These are phyloP conservation scores for Phytophthora constricta DNA, from an alignment of 352 stramenopile genomes.

Conservation along the genomic window DNA sequence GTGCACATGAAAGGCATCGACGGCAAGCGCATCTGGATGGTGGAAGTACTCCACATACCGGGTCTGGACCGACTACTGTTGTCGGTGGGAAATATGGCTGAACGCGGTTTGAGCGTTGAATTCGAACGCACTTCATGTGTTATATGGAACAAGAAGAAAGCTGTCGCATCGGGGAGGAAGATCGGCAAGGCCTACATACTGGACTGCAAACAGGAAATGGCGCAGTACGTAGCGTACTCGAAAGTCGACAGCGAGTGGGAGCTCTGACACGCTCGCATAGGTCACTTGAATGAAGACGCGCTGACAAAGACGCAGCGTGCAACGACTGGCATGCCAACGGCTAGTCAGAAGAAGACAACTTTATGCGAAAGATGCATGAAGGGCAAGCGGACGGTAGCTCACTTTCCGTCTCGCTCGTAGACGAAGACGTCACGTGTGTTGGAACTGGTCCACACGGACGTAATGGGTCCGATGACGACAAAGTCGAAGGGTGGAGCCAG, in stretches of 20 bases:
- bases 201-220: background rate
- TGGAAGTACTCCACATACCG: constrained; percentile 10
- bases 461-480: constrained; percentile 29
- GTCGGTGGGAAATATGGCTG: constrained; percentile 25
- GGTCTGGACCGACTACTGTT: constrained; percentile 16
- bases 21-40: background rate
- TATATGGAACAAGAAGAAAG: no score
- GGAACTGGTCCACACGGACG: constrained; percentile 31
- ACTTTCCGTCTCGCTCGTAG: background rate
- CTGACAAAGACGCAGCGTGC: no score
- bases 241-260: background rate
- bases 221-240: background rate
- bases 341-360: background rate
- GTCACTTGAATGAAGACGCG: no score
- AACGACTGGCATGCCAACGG: constrained; percentile 8
- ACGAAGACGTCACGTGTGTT: constrained; percentile 22
- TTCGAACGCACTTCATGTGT: no score
- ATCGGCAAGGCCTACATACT: no score
- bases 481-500: no score
- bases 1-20: no score
- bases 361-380: constrained; percentile 26
- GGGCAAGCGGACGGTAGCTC: constrained; percentile 24
- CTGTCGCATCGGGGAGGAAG: no score
- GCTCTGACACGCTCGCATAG: background rate
- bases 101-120: constrained; percentile 16